phyloP scores from a whole-genome alignment of 2,329 filamentous ascomycete species.

The Ophiognomonia clavigignenti-juglandacearum region DNA sequence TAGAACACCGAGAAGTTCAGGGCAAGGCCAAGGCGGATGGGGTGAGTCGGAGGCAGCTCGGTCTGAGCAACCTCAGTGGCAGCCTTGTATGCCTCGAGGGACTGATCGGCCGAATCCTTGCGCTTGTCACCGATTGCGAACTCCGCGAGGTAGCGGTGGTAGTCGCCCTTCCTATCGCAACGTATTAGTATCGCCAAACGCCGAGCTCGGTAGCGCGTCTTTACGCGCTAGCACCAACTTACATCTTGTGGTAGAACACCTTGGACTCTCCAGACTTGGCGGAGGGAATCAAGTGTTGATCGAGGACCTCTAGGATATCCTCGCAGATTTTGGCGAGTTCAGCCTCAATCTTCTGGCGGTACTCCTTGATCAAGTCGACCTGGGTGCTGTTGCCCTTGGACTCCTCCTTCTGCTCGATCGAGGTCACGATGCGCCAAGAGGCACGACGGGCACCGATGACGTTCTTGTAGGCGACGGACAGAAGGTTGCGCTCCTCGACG shows the following conservation, averaged over 20 bases:
- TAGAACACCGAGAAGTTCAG: slow-evolving; percentile 99
- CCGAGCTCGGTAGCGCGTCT: background rate
- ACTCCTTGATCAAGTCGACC: slow-evolving; percentile 91
- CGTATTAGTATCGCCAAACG: slow-evolving; percentile 13
- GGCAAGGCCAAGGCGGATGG: slow-evolving; percentile 86
- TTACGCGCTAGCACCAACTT: slow-evolving; percentile 20
- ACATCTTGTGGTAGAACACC: slow-evolving; percentile 99
- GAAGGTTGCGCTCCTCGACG: slow-evolving; percentile 95
- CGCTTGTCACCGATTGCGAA: slow-evolving; percentile 92
- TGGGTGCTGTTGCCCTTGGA: slow-evolving; percentile 95
- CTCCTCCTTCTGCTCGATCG: slow-evolving; percentile 99
- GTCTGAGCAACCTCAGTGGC: slow-evolving; percentile 87
- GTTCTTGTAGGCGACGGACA: slow-evolving; percentile 99
- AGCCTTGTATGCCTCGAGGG: slow-evolving; percentile 94
- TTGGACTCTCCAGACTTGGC: slow-evolving; percentile 96
- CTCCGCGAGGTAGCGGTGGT: slow-evolving; percentile 98
- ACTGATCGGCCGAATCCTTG: slow-evolving; percentile 90
- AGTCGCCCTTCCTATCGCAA: slow-evolving; percentile 86
- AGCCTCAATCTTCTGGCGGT: slow-evolving; percentile 96
- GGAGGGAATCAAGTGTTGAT: slow-evolving; percentile 89
- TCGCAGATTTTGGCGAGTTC: slow-evolving; percentile 98
- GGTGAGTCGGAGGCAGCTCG: slow-evolving; percentile 85
- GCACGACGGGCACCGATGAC: slow-evolving; percentile 95
- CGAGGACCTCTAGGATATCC: slow-evolving; percentile 91
- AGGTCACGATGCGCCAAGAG: slow-evolving; percentile 97